phyloP scores from a whole-genome alignment of 305 asterid species.

The Ilex paraguariensis region DNA sequence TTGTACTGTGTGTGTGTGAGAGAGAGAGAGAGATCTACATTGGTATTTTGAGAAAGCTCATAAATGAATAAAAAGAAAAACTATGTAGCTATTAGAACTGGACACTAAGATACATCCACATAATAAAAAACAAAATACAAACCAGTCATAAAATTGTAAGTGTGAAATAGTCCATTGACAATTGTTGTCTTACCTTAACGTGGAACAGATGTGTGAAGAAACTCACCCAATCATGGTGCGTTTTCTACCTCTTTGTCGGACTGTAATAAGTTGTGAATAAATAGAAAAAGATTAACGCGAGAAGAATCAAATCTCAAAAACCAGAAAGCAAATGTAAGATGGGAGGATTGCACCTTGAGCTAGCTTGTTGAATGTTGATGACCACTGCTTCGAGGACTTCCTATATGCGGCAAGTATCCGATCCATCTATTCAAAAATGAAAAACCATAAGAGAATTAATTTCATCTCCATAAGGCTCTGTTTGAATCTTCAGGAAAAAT shows the following conservation, averaged over 20 bases:
- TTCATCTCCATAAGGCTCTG: conserved; percentile 1
- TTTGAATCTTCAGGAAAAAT: neutral
- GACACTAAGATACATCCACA: no score
- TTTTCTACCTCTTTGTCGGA: conserved; percentile 87
- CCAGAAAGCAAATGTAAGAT: conserved; percentile 7
- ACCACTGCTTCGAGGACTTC: conserved; percentile 95
- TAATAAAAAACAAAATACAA: no score
- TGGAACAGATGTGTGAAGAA: conserved; percentile 2
- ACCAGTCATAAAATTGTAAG: no score
- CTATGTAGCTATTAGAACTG: no score
- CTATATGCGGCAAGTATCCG: conserved; percentile 76
- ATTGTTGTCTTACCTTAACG: conserved; percentile 11
- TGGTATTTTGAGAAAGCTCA: no score
- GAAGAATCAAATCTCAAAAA: conserved; percentile 6
- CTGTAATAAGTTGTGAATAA: conserved; percentile 26
- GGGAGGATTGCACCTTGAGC: conserved; percentile 59
- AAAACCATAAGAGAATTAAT: conserved; percentile 1
- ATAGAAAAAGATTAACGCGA: neutral
- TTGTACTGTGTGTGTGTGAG: no score
- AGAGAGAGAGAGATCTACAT: no score
- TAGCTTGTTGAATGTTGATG: conserved; percentile 74
- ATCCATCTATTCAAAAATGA: conserved; percentile 54
- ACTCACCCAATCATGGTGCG: conserved; percentile 80
- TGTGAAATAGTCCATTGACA: no score
- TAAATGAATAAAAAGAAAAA: no score